Base-by-base conservation (phyloP, 768 basidiomycete species). In the Leccinellum albellum region DNA sequence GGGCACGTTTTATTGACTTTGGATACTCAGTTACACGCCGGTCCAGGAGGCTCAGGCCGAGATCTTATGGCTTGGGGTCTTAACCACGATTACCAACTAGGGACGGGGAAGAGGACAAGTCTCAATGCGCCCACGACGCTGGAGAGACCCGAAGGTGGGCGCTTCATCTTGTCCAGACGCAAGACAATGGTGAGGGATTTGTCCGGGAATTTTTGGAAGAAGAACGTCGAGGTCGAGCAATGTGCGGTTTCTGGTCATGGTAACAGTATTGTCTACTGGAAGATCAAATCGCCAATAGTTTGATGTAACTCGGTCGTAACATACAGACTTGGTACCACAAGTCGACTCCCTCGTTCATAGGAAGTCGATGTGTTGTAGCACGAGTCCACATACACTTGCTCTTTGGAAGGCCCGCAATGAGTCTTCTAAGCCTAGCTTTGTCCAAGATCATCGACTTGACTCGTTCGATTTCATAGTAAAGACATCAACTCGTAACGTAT, bases 41-140 rank as follows among this genome's bases (percentile, higher is more conserved):
- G 75, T 4, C 75, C 76, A 12, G 80, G 81, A 40, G 80, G 78
- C 14, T 67, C 66, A 2, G 85, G 87, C 2, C 79, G 82, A 51
- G 91, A 92, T 69, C 72, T 92, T 35, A 70, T 87, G 45, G 80
- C 76, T 0, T 92, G 88, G 88, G 91, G 91, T 2, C 78, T 79
- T 56, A 91, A 90, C 63, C 79, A 83, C 48, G 82, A 86, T 32
- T 86, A 81, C 58, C 89, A 92, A 68, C 78, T 91, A 4, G 90
- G 90, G 12, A 89, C 83, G 64, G 88, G 89, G 35, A 88, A 82
- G 67, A 82, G 83, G 60, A 74, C 81, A 13, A 86, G 84, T 62
- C 60, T 82, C 26, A 75, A 83, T 3, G 66, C 79, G 31, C 88
- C 90, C 1, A 75, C 75, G 1, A 73, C 73, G 24, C 70, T 91